A percentile compares a stretch with the other conserved stretches of the same genome.
These are phyloP conservation scores for Tilletiopsis washingtonensis DNA, from an alignment of 1,284 basidiomycete species.

Conservation along the genomic window DNA sequence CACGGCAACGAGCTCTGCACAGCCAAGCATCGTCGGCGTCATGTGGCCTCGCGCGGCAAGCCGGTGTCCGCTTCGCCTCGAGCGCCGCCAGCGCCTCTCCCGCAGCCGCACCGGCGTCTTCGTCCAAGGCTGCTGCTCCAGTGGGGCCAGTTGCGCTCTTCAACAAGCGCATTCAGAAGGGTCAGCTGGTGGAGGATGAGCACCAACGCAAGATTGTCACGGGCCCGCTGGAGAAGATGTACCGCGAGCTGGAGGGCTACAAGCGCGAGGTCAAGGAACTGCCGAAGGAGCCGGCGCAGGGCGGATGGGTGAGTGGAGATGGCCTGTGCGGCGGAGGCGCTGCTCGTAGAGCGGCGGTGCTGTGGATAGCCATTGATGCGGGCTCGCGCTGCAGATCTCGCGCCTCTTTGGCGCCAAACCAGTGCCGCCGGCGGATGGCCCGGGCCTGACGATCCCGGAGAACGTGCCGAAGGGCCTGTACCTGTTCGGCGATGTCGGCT, in stretches of 20 bases:
- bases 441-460: constrained; percentile 45
- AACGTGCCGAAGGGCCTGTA: constrained; percentile 79
- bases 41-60: too few relatives aligned
- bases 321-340: too few relatives aligned
- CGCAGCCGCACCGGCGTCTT: too few relatives aligned
- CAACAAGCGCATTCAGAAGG: constrained; percentile 54
- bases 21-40: too few relatives aligned
- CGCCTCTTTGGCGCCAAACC: constrained; percentile 12
- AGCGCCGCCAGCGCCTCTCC: too few relatives aligned
- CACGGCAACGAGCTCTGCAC: too few relatives aligned
- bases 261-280: constrained; percentile 26
- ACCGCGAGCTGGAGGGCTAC: constrained; percentile 67
- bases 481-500: constrained; percentile 94
- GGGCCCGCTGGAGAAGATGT: constrained; percentile 69
- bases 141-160: too few relatives aligned
- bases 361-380: too few relatives aligned
- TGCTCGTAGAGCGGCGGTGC: too few relatives aligned
- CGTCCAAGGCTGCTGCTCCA: too few relatives aligned
- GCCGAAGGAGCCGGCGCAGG: constrained; percentile 17
- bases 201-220: constrained; percentile 77
- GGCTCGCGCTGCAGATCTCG: constrained; percentile 4
- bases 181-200: constrained; percentile 65
- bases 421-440: constrained; percentile 6
- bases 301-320: neutral
- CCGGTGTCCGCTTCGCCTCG: too few relatives aligned